Base-by-base conservation (phyloP, 495 filamentous ascomycete genomes). In the Penicillium atrosanguineum region DNA sequence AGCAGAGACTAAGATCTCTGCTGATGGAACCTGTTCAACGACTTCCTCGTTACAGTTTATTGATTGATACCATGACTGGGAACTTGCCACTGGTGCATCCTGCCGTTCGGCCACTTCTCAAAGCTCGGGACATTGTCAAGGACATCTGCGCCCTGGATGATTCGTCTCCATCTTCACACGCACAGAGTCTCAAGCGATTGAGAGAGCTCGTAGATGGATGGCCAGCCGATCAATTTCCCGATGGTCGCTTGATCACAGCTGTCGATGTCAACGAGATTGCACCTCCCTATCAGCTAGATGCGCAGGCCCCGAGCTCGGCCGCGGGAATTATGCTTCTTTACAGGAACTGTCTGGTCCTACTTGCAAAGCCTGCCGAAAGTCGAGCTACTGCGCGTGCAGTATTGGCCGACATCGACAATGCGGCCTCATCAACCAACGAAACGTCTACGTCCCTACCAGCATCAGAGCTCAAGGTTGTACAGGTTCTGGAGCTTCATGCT, bases 1-100 rank as follows among this genome's bases (percentile, higher is more conserved):
- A 99, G 65, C 95, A 99, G 61, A 79, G 83, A 50, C 76, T 99
- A 28, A 89, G 90, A 37, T 96, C 92, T n/a, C 77, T 92, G 46
- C 78, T 97, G 40, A 97, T 97, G 70, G 94, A 99, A 70, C 94
- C 94, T 1, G 91, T 99, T 8, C 94, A 99, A 68, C 81, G 94
- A 21, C 79, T 99, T 46, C 94, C 94, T 37, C 88, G 94, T 6
- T 99, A 99, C 68, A 96, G 87, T 64, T 76, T 99, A 7, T 85
- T 97, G 58, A 96, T 99, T 56, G 95, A 97, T 71, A 92, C 93
- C 56, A 97, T 99, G 69, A 80, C 90, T 46, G 83, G 84, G 55
- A 87, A 84, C 56, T 78, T 99, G 9, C 91, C 93, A 7, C 78
- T 89, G 37, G 83, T 87, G 9, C 91, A 97, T 61, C 87, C 88